Evolutionary conservation across 129 eudicot genomes (phyloP), one percentile per base, ranked within the genome.

Genomic region (Escallonia rubra): DNA sequence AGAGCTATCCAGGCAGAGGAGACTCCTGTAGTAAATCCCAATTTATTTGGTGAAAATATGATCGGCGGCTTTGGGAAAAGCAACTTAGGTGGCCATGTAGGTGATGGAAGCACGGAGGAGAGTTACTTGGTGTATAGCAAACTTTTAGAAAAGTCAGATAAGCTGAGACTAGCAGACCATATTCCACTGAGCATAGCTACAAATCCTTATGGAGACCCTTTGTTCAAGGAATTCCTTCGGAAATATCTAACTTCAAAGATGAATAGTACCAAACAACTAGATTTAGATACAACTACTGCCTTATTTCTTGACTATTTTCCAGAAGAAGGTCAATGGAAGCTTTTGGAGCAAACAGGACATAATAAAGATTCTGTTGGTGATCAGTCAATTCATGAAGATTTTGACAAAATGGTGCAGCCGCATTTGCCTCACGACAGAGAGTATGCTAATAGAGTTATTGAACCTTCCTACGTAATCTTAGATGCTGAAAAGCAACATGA

Each of bases 251-350:
- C 45, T 66, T 77, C 82, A 55, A 73, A 67, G 74, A 68, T 74
- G 77, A 64, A 63, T 47, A 79, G 60, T 59, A 61, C 71, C 41
- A 71, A 75, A 61, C 45, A 68, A 63, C 63, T 65, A 62, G 78
- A 79, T 61, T 59, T 73, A 60, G 88, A 86, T 74, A 61, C 82
- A 52, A 70, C 74, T 14, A 46, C 81, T 68, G 74, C 82, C 47
- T 69, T 89, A 44, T 78, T 66, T 77, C 84, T 93, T 52, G 90
- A 87, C 71, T 80, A 87, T 72, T 75, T 75, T 65, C 96, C 92
- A 64, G 95, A 89, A 79, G 95, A 84, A 74, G 93, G 90, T 45
- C 81, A 79, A 67, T 86, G 89, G 93, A 83, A 82, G 78, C 87
- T 89, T 66, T 65, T 79, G 68, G 88, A 85, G 7, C 79, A 86